Evolutionary conservation across 306 rosid species (phyloP), one percentile per base, ranked within the genome.

Genomic region (Bauhinia variegata): DNA sequence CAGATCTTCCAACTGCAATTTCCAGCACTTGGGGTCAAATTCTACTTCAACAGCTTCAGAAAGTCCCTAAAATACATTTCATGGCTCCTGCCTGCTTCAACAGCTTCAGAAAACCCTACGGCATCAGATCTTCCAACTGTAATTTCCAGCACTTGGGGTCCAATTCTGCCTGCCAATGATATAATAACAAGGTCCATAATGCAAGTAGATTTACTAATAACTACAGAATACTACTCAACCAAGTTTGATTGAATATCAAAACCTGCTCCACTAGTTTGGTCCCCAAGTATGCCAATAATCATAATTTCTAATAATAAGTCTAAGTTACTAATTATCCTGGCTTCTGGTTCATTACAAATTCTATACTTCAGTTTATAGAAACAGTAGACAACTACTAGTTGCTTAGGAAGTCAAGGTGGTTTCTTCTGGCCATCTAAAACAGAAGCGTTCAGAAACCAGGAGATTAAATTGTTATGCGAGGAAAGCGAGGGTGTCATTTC

Each of bases 91-190:
- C 10, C 9, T 41, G n/a, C n/a, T n/a, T 23, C 28, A 23, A 23
- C 28, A 23, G 28, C 28, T 23, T 23, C 28, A 23, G 55, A 46
- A 52, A 43, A 55, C 76, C 64, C 57, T 80, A 73, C 30, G 64
- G 84, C 81, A 81, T 53, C 64, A 78, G 71, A 72, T 93, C 99
- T 79, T 88, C 91, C 47, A 82, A 69, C 79, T 65, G 85, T 67
- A 83, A 58, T 76, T 93, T 93, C 99, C 99, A 93, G 70, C 96
- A 93, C 61, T 54, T 81, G 0, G 99, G 95, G 68, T 93, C 99
- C 82, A 86, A 72, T 80, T 93, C 97, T 57, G 91, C 97, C 99
- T 93, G 93, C 51, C 47, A 74, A 74, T 42, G 78, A 69, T 7
- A 75, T 47, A 65, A 66, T 30, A 75, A 38, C 8, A 30, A 63